Conservation (phyloP, 1,284 basidiomycete genomes). For the Baeospora myosura region DNA sequence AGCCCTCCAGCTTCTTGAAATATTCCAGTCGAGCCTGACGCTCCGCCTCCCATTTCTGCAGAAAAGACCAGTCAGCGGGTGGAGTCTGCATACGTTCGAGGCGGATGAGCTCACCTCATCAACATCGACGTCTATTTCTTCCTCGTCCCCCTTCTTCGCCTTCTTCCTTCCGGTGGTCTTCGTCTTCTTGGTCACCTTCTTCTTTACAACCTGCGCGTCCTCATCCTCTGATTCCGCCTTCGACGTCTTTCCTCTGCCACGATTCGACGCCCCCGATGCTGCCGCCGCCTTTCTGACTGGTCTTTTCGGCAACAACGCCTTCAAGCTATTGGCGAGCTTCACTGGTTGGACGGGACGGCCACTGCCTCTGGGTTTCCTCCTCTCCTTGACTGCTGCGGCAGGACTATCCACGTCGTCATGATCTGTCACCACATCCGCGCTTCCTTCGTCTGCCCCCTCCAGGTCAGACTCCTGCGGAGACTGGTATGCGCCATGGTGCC, state of each 20-base stretch:
- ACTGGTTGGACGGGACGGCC: slow-evolving; percentile 3
- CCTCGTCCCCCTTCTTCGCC: slow-evolving; percentile 10
- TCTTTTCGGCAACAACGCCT: slow-evolving; percentile 10
- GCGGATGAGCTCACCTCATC: background rate
- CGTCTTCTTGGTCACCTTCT: background rate
- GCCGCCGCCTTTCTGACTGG: slow-evolving; percentile 3
- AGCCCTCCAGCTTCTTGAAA: slow-evolving; percentile 46
- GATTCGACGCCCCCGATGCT: slow-evolving; percentile 1
- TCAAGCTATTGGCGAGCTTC: slow-evolving; percentile 6
- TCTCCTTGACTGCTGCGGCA: too few relatives aligned
- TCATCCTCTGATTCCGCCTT: slow-evolving; percentile 2
- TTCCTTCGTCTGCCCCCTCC: background rate
- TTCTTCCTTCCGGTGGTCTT: slow-evolving; percentile 15
- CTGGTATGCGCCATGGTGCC: too few relatives aligned
- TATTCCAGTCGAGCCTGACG: slow-evolving; percentile 49
- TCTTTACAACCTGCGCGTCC: background rate
- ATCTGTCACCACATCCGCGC: too few relatives aligned
- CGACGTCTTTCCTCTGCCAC: background rate
- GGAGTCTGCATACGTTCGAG: background rate
- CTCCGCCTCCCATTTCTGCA: slow-evolving; percentile 35
- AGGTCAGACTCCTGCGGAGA: background rate
- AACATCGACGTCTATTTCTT: slow-evolving; percentile 12
- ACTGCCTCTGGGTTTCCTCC: slow-evolving; percentile 4
- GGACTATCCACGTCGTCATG: too few relatives aligned
- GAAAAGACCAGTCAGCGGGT: slow-evolving; percentile 1